Evolutionary conservation across 1,284 basidiomycete genomes (phyloP).

Genomic region (Hypsizygus ulmarius): DNA sequence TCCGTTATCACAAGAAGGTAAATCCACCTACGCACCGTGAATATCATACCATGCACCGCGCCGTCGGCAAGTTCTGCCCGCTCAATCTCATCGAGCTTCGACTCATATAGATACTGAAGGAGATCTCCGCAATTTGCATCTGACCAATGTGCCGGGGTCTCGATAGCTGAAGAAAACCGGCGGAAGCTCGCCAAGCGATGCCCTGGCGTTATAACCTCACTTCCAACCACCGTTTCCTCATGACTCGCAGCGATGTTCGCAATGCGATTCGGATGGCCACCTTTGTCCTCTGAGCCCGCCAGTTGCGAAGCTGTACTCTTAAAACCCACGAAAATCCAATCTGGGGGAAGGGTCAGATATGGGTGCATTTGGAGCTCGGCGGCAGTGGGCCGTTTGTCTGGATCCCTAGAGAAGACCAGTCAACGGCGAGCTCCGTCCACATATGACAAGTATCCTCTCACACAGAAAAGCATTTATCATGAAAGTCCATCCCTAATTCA

Average conservation of each 20-base stretch:
- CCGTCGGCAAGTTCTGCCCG: slow-evolving; percentile 5
- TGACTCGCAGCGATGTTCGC: no score
- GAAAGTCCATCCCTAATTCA: slow-evolving; percentile 65
- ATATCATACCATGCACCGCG: slow-evolving; percentile 6
- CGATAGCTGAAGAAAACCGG: slow-evolving; percentile 9
- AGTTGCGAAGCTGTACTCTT: background rate
- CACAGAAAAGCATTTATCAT: slow-evolving; percentile 76
- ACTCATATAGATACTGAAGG: slow-evolving; percentile 7
- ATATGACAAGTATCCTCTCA: slow-evolving; percentile 30
- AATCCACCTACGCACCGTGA: slow-evolving; percentile 2
- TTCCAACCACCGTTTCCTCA: no score
- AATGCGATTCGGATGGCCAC: no score
- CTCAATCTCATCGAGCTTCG: background rate
- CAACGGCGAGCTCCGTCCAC: background rate
- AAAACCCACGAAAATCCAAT: slow-evolving; percentile 14
- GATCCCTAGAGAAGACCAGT: slow-evolving; percentile 14
- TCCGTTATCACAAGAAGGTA: background rate
- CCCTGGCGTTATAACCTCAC: no score
- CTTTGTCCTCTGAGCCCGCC: no score
- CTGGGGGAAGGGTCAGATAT: slow-evolving; percentile 10
- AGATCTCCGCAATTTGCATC: slow-evolving; percentile 10
- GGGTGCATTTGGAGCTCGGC: slow-evolving; percentile 8
- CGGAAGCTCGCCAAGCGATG: slow-evolving; percentile 2
- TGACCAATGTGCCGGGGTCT: slow-evolving; percentile 10
- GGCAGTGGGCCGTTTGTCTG: slow-evolving; percentile 15